Conservation (phyloP, 352 stramenopile species). For the Phytophthora tubulina region DNA sequence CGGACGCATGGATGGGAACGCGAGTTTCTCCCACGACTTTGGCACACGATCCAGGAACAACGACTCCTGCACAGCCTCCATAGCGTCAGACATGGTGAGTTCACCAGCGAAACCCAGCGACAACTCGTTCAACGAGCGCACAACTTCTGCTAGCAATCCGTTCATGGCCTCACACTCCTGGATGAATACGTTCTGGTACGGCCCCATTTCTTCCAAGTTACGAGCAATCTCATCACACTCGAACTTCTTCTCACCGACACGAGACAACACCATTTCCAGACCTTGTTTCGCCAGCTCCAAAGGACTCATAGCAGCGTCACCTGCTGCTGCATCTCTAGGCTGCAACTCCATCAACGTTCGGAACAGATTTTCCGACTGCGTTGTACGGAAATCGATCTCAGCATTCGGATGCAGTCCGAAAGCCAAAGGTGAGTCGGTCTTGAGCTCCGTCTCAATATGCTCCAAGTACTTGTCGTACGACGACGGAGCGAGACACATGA, state of each 20-base stretch:
- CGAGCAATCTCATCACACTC: slow-evolving; percentile 96
- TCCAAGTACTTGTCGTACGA: slow-evolving; percentile 98
- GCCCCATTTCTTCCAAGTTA: slow-evolving; percentile 94
- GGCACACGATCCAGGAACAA: slow-evolving; percentile 95
- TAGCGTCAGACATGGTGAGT: slow-evolving; percentile 98
- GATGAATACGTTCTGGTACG: slow-evolving; percentile 98
- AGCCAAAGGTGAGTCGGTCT: slow-evolving; percentile 96
- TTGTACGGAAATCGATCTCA: slow-evolving; percentile 98
- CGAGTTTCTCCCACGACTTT: slow-evolving; percentile 94
- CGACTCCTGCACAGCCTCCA: slow-evolving; percentile 95
- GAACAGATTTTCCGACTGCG: slow-evolving; percentile 96
- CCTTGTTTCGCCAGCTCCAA: slow-evolving; percentile 92
- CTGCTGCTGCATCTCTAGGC: slow-evolving; percentile 87
- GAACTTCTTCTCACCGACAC: slow-evolving; percentile 98
- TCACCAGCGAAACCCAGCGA: slow-evolving; percentile 97
- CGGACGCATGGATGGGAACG: slow-evolving; percentile 93
- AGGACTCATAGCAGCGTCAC: slow-evolving; percentile 92
- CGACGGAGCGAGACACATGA: slow-evolving; percentile 94
- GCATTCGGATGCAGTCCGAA: slow-evolving; percentile 98
- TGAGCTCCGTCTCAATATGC: slow-evolving; percentile 97
- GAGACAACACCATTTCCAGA: slow-evolving; percentile 94
- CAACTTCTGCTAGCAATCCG: slow-evolving; percentile 94
- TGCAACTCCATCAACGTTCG: slow-evolving; percentile 97
- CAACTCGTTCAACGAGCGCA: slow-evolving; percentile 97
- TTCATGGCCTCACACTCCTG: slow-evolving; percentile 99